Base-by-base conservation (phyloP, 345 rosid genomes). In the Eucalyptus fibrosa region DNA sequence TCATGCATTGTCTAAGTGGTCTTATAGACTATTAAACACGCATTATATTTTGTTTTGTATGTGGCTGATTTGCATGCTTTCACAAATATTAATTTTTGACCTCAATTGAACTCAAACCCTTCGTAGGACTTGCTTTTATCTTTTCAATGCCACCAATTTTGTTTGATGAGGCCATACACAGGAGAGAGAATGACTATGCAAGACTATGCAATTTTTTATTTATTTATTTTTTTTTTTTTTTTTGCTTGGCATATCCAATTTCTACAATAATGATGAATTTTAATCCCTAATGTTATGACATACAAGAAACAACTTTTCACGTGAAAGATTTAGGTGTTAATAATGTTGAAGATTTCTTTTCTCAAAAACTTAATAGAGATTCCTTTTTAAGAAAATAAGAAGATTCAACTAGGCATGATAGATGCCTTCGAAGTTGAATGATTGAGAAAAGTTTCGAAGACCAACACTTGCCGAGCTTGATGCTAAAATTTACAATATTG, bases 181-280 rank as follows among this genome's bases (percentile, higher is more conserved):
- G 62, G 62, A 56, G 62, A 56, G 30, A 56, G 62, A 56, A 56
- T 56, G 62, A 56, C 12, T 24, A 23, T 56, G 62, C 30, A 56
- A 56, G 62, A 56, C 62, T 23, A 56, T 24, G 62, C 62, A 56
- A 44, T n/a, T n/a, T n/a, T n/a, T n/a, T n/a, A n/a, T n/a, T n/a
- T n/a, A n/a, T n/a, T n/a, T n/a, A 1, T 24, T 23, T 9, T 23
- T 9, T 55, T 0, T 3, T 53, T 53, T 2, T 55, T 23, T 56
- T 56, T 56, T 23, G 28, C 30, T 24, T 56, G 28, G 12, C 62
- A 56, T 56, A 30, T 24, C 62, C 32, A 60, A 60, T 60, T 60
- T 28, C 69, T 60, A 28, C 72, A 13, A 15, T 15, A 65, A 65
- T 65, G 19, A n/a, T 7, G 37, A 65, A 65, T 30, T 62, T 65